Evolutionary conservation across 768 basidiomycete species (phyloP), one percentile per base, ranked within the genome.

Genomic region (Stropharia rugosoannulata): DNA sequence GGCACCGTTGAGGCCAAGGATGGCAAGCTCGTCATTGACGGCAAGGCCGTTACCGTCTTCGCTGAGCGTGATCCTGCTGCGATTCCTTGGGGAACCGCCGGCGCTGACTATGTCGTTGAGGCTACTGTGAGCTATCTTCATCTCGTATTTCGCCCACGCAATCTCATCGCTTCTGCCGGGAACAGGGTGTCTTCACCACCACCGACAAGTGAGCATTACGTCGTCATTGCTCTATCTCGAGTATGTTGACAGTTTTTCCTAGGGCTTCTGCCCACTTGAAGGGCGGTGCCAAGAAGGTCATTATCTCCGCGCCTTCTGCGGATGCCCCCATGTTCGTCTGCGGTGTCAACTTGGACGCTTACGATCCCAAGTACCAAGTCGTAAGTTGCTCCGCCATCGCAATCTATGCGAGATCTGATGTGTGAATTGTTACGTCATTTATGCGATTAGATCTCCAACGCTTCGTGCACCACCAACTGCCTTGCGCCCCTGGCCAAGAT

Each of bases 391-490:
- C 16, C 46, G 15, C 41, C 15, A 29, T 45, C 13, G 15, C 48
- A 13, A 41, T 48, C 38, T 47, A 47, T 42, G 45, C 45, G 47
- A 39, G 9, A 39, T 10, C 52, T 53, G 35, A 53, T 16, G n/a
- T 8, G 4, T 46, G 12, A 19, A 39, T 41, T 39, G 6, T 25
- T 32, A 51, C 44, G 41, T 62, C 49, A 59, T 52, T 55, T 56
- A 10, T 36, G 51, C 11, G 54, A 46, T 42, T 63, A 87, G 85
- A 92, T 98, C 75, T 99, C 96, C 65, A 98, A 99, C 76, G 96
- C 96, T 29, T 98, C 95, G 18, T 98, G 96, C 86, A 98, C 96
- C 44, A 99, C 96, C 74, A 99, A 99, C 87, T 99, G 96, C 77
- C 85, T 99, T 57, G 96, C 96, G n/a, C 94, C 96, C 60, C 85